These are phyloP conservation scores for Petunia hybrid DNA, from an alignment of 305 asterid species.

Conservation along the genomic window DNA sequence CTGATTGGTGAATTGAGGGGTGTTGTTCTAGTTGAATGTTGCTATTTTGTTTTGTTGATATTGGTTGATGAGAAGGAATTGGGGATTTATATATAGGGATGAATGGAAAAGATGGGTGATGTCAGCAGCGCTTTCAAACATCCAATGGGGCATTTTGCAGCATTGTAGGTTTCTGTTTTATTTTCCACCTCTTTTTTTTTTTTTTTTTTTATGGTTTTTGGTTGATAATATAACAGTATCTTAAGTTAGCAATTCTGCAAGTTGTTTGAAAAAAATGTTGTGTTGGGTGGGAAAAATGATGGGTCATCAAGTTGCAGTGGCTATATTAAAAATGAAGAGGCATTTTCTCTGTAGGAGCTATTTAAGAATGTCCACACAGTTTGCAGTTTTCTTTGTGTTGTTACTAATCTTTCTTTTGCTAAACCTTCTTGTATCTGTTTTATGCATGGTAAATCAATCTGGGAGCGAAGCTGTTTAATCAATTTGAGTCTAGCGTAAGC, in stretches of 20 bases:
- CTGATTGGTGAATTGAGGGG: slow-evolving; percentile 39
- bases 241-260: slow-evolving; percentile 1
- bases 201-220: slow-evolving; percentile 29
- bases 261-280: background rate
- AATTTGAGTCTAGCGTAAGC: background rate
- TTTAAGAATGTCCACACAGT: background rate
- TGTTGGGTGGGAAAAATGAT: background rate
- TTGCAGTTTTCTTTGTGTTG: slow-evolving; percentile 12
- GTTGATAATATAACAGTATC: slow-evolving; percentile 11
- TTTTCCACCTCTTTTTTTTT: slow-evolving; percentile 35
- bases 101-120: slow-evolving; percentile 93
- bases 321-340: background rate
- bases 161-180: slow-evolving; percentile 65
- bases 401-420: slow-evolving; percentile 5
- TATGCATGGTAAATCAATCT: background rate
- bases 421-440: background rate
- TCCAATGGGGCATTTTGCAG: slow-evolving; percentile 50
- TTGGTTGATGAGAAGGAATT: slow-evolving; percentile 61
- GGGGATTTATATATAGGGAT: slow-evolving; percentile 82
- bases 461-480: background rate
- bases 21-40: slow-evolving; percentile 42
- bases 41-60: slow-evolving; percentile 46
- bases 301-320: slow-evolving; percentile 6
- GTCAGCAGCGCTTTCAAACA: slow-evolving; percentile 62
- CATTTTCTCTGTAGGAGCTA: background rate